These are phyloP conservation scores for Pyrenochaeta sp. DNA, from an alignment of 2,329 filamentous ascomycete species.

Conservation along the genomic window DNA sequence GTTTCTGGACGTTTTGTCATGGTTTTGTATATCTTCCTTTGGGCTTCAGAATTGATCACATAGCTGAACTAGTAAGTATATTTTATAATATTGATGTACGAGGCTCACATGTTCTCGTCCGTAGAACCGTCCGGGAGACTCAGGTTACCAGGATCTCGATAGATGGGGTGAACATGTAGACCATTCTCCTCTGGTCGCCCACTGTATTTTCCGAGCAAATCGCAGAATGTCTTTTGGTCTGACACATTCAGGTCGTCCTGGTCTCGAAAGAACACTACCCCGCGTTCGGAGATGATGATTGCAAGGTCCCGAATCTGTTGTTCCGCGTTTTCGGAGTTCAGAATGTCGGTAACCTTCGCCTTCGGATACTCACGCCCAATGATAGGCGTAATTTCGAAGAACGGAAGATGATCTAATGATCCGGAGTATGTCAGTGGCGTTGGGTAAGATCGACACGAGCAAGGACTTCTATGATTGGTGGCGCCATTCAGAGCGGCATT, in stretches of 20 bases:
- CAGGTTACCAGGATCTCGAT: background rate
- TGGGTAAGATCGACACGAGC: background rate
- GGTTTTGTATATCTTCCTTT: background rate
- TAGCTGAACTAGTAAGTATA: background rate
- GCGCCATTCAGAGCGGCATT: background rate
- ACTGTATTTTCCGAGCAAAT: background rate
- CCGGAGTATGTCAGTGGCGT: background rate
- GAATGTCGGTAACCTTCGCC: background rate
- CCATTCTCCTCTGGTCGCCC: background rate
- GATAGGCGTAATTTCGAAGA: background rate
- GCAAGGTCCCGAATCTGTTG: background rate
- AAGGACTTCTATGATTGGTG: background rate
- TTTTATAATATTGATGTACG: background rate
- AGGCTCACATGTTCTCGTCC: background rate
- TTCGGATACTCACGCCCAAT: background rate
- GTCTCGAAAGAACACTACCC: background rate
- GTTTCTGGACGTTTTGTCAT: background rate
- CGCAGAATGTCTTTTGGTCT: background rate
- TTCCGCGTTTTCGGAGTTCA: background rate
- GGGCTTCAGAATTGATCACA: background rate
- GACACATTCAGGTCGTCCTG: background rate
- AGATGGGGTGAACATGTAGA: background rate
- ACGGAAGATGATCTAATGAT: background rate
- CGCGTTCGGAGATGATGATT: background rate
- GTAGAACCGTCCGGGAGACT: background rate